These are phyloP conservation scores for Spizellomyces punctatus DNA, from an alignment of 192 early-diverging fungal species.

Conservation along the genomic window DNA sequence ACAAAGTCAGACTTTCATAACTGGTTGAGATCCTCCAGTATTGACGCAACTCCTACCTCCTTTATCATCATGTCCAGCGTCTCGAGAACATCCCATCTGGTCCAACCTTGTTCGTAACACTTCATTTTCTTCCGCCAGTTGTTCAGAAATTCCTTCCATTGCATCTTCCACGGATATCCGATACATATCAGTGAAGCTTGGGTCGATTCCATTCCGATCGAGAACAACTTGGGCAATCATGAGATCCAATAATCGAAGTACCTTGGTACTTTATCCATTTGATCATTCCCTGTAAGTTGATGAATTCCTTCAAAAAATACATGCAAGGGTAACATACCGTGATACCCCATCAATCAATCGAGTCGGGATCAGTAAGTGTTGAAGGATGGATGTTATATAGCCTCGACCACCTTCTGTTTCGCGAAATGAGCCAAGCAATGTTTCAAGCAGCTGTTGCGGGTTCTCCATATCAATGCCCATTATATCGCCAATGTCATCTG, in stretches of 20 bases:
- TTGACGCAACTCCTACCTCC: not conserved
- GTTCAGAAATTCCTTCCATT: conserved; percentile 39
- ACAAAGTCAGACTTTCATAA: not conserved
- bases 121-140: conserved; percentile 33
- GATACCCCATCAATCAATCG: conserved; percentile 32
- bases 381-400: conserved; percentile 36
- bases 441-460: conserved; percentile 37
- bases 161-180: conserved; percentile 36
- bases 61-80: not conserved
- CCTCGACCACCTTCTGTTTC: conserved; percentile 22
- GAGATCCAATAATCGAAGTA: conserved; percentile 37
- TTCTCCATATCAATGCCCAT: conserved; percentile 43
- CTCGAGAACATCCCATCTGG: not conserved
- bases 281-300: conserved; percentile 5
- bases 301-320: conserved; percentile 10
- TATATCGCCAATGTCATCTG: conserved; percentile 41
- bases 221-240: conserved; percentile 47
- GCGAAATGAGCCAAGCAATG: conserved; percentile 28
- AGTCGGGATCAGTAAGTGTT: conserved; percentile 44
- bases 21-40: not conserved
- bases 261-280: conserved; percentile 27
- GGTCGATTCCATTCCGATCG: conserved; percentile 41
- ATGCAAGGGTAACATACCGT: conserved; percentile 17
- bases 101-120: conserved; percentile 31
- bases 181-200: conserved; percentile 46